phyloP scores from a whole-genome alignment of 352 stramenopile species.

The Stramenopiles sp. region DNA sequence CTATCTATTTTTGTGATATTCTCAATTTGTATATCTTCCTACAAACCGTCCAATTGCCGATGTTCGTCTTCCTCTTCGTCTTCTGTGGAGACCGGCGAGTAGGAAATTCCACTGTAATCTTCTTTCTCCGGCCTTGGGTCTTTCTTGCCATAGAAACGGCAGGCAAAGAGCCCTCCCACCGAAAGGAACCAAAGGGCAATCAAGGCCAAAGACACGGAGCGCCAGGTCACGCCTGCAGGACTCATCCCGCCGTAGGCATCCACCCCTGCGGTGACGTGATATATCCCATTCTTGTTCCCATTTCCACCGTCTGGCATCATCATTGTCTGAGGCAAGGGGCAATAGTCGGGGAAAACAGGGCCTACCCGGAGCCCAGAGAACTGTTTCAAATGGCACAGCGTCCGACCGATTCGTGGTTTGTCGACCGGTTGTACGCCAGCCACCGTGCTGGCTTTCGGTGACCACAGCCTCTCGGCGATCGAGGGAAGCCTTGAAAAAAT shows the following conservation, averaged over 20 bases:
- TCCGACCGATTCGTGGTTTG: conserved; percentile 5
- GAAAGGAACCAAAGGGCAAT: background rate
- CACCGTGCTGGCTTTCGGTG: conserved; percentile 6
- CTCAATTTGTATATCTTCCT: background rate
- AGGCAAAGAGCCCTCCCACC: background rate
- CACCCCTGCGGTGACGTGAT: background rate
- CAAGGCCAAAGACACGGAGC: background rate
- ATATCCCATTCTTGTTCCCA: background rate
- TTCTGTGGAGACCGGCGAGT: conserved; percentile 2
- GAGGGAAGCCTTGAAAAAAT: conserved; percentile 7
- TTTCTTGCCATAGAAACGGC: background rate
- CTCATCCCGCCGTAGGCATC: background rate
- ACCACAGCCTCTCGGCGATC: conserved; percentile 35
- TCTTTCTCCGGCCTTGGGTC: background rate
- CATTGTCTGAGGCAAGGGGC: background rate
- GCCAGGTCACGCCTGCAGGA: background rate
- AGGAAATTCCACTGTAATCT: conserved; percentile 4
- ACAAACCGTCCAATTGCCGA: background rate
- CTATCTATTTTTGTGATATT: no score
- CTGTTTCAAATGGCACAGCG: background rate
- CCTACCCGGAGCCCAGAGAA: background rate
- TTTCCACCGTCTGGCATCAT: background rate
- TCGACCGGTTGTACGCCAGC: background rate
- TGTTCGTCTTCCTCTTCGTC: background rate
- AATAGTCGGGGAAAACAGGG: conserved; percentile 6